Conservation (phyloP, 768 basidiomycete species). For the Naganishia randhawae region DNA sequence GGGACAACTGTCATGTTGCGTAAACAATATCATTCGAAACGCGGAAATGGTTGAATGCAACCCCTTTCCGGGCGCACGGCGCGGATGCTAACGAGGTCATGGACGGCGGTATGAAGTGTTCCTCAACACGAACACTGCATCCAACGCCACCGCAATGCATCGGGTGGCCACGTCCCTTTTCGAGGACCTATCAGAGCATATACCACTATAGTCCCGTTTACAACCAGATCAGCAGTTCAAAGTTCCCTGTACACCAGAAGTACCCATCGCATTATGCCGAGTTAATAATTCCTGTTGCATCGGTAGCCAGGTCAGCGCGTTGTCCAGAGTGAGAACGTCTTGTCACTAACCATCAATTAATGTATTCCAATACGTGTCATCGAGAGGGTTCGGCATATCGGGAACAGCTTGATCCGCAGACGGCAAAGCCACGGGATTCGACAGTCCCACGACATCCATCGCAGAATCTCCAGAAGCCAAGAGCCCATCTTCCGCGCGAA, state of each 20-base stretch:
- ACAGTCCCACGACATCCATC: conserved; percentile 4
- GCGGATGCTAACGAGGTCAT: too few relatives aligned
- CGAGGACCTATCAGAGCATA: not conserved
- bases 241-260: not conserved
- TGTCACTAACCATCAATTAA: conserved; percentile 47
- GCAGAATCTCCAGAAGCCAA: conserved; percentile 18
- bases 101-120: too few relatives aligned
- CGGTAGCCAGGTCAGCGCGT: not conserved
- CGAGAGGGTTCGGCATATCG: conserved; percentile 34
- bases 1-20: too few relatives aligned
- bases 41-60: too few relatives aligned
- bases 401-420: conserved; percentile 18
- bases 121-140: too few relatives aligned
- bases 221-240: not conserved
- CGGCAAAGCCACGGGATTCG: conserved; percentile 14
- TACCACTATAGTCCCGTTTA: not conserved
- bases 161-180: too few relatives aligned
- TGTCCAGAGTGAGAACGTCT: not conserved
- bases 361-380: conserved; percentile 50
- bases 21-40: too few relatives aligned
- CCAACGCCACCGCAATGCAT: too few relatives aligned
- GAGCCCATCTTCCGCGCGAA: conserved; percentile 10
- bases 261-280: not conserved
- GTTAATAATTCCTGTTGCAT: conserved; percentile 7
- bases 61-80: too few relatives aligned